Evolutionary conservation across 768 basidiomycete genomes (phyloP).

Genomic region (Tephrocybe sp.): DNA sequence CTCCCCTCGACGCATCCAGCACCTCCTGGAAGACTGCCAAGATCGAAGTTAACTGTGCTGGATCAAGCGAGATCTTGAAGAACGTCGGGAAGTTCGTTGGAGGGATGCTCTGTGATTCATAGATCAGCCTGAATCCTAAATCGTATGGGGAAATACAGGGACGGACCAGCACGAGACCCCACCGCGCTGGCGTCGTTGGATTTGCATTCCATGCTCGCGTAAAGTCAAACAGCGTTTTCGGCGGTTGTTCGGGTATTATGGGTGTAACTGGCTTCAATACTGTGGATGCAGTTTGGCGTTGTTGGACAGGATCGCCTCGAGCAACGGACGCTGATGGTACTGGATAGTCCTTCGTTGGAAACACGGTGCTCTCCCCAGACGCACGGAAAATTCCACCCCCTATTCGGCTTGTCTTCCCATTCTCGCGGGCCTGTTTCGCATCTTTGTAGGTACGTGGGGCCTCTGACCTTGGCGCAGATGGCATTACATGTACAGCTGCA

Average conservation of each 20-base stretch:
- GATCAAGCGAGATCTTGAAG: conserved; percentile 72
- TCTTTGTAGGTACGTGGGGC: conserved; percentile 49
- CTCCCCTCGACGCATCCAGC: conserved; percentile 19
- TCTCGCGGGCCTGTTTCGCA: conserved; percentile 57
- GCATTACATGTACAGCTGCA: conserved; percentile 45
- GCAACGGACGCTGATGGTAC: too few relatives aligned
- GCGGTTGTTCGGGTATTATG: conserved; percentile 23
- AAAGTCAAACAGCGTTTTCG: conserved; percentile 62
- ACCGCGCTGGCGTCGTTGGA: conserved; percentile 43
- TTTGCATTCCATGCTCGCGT: conserved; percentile 54
- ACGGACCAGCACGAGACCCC: conserved; percentile 61
- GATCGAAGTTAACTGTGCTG: conserved; percentile 57
- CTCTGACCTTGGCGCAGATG: conserved; percentile 19
- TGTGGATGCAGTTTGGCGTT: neutral
- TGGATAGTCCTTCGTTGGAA: conserved; percentile 33
- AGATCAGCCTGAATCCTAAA: neutral
- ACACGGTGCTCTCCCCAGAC: conserved; percentile 60
- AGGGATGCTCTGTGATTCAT: conserved; percentile 45
- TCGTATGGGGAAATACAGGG: neutral
- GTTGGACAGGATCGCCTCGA: too few relatives aligned
- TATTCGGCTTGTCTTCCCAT: conserved; percentile 40
- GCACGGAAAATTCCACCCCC: conserved; percentile 76
- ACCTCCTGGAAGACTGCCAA: conserved; percentile 47
- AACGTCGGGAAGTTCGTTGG: conserved; percentile 57
- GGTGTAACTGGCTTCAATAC: neutral